These are phyloP conservation scores for Aspergillus brunneoviolaceus DNA, from an alignment of 2,329 filamentous ascomycete genomes.

Conservation along the genomic window DNA sequence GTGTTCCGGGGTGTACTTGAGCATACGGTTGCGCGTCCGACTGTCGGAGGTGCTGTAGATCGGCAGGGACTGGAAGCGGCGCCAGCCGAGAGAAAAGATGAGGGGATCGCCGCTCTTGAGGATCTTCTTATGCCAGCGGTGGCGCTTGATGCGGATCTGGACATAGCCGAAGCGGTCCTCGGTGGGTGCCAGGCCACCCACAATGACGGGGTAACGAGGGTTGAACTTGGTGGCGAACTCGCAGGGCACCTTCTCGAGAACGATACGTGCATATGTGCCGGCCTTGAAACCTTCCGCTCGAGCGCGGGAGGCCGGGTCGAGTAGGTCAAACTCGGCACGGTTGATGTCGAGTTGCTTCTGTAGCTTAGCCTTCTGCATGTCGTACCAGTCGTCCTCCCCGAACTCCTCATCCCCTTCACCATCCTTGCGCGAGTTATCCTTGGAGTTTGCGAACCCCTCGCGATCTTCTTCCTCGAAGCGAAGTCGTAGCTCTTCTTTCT, in stretches of 20 bases:
- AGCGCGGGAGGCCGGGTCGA: slow-evolving; percentile 79
- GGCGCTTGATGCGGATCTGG: slow-evolving; percentile 93
- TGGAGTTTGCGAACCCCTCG: slow-evolving; percentile 84
- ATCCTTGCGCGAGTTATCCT: slow-evolving; percentile 73
- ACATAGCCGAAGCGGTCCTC: slow-evolving; percentile 96
- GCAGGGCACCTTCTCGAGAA: slow-evolving; percentile 82
- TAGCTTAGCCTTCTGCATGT: slow-evolving; percentile 88
- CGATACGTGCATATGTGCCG: slow-evolving; percentile 88
- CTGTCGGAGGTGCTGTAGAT: slow-evolving; percentile 96
- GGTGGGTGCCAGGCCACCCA: slow-evolving; percentile 88
- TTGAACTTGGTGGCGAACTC: slow-evolving; percentile 87
- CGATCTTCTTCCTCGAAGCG: slow-evolving; percentile 97
- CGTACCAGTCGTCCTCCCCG: slow-evolving; percentile 98
- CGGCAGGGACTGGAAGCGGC: slow-evolving; percentile 87
- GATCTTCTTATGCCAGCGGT: slow-evolving; percentile 99
- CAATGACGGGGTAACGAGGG: slow-evolving; percentile 76
- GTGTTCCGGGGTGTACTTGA: slow-evolving; percentile 98
- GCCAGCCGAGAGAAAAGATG: slow-evolving; percentile 95
- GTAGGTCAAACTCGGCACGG: slow-evolving; percentile 81
- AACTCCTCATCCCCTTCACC: slow-evolving; percentile 72
- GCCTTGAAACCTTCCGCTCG: slow-evolving; percentile 88
- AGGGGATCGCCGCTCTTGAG: slow-evolving; percentile 97
- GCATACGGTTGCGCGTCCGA: slow-evolving; percentile 89
- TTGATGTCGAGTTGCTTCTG: slow-evolving; percentile 98
- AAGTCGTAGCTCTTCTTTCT: slow-evolving; percentile 91